A percentile compares a stretch with the other conserved stretches of the same genome.
These are phyloP conservation scores for Aspergillus niger DNA, from an alignment of 2,329 filamentous ascomycete genomes.

Conservation along the genomic window DNA sequence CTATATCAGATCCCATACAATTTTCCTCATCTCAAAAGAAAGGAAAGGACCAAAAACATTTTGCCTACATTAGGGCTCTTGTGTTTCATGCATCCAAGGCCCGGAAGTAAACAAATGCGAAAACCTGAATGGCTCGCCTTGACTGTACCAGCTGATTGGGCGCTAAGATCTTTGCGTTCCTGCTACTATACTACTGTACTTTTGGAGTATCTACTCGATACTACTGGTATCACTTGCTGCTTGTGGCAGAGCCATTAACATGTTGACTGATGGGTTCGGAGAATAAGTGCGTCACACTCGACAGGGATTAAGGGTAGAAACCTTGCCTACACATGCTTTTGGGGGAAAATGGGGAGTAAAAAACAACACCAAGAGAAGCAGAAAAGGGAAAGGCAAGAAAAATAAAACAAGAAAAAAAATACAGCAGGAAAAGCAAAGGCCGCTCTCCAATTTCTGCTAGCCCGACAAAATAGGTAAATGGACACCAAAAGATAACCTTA, in stretches of 20 bases:
- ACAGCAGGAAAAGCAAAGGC: not conserved
- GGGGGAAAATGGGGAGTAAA: too few relatives aligned
- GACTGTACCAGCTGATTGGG: conserved; percentile 4
- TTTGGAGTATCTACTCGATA: too few relatives aligned
- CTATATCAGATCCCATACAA: not conserved
- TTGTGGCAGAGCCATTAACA: conserved; percentile 7
- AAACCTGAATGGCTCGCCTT: conserved; percentile 7
- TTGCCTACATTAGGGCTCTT: not conserved
- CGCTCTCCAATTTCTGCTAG: not conserved
- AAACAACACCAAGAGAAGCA: too few relatives aligned
- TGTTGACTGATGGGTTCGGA: conserved; percentile 11
- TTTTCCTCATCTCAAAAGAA: not conserved
- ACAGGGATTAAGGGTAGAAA: not conserved
- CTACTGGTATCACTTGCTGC: too few relatives aligned
- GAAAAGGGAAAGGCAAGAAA: not conserved
- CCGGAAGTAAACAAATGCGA: not conserved
- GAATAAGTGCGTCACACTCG: conserved; percentile 5
- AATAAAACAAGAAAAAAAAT: not conserved
- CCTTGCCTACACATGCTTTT: too few relatives aligned
- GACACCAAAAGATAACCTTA: not conserved
- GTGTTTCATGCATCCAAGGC: not conserved
- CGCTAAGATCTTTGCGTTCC: not conserved
- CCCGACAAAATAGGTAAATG: not conserved
- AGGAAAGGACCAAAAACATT: not conserved
- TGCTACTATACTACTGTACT: not conserved